Evolutionary conservation across 495 filamentous ascomycete genomes (phyloP).

Genomic region (Talaromyces proteolyticus): DNA sequence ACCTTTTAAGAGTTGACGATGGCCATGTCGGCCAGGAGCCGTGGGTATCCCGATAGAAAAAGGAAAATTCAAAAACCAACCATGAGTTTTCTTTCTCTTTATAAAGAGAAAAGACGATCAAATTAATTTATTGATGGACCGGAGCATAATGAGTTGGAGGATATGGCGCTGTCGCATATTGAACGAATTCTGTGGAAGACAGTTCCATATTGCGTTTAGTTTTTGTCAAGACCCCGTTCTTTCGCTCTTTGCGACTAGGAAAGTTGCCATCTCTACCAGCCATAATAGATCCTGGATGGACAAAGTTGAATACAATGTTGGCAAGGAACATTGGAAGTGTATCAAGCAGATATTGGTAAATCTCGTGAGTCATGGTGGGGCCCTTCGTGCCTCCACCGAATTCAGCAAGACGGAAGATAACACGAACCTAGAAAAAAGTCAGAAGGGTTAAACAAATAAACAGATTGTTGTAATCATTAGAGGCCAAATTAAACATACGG

Average conservation of each 20-base stretch:
- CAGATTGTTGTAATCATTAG: too few relatives aligned
- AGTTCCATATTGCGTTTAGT: not conserved
- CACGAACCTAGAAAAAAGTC: constrained; percentile 24
- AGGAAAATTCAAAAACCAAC: too few relatives aligned
- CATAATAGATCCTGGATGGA: constrained; percentile 22
- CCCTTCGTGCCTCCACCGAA: constrained; percentile 33
- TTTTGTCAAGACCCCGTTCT: not conserved
- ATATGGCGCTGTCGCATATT: too few relatives aligned
- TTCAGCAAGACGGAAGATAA: constrained; percentile 49
- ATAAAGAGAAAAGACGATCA: too few relatives aligned
- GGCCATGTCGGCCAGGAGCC: too few relatives aligned
- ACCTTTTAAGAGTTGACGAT: too few relatives aligned
- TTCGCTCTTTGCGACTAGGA: not conserved
- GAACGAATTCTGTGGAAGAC: not conserved
- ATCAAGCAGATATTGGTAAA: constrained; percentile 44
- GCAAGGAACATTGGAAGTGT: constrained; percentile 45
- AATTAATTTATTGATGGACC: too few relatives aligned
- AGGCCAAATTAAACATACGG: constrained; percentile 19
- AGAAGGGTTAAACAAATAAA: not conserved
- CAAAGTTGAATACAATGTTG: constrained; percentile 32
- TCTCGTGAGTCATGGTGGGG: constrained; percentile 39
- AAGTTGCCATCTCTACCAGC: not conserved
- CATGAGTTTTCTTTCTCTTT: too few relatives aligned
- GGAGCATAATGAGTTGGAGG: too few relatives aligned
- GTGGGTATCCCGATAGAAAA: too few relatives aligned